Evolutionary conservation across 2,329 filamentous ascomycete species (phyloP).

Genomic region (Diplodia sapinea): DNA sequence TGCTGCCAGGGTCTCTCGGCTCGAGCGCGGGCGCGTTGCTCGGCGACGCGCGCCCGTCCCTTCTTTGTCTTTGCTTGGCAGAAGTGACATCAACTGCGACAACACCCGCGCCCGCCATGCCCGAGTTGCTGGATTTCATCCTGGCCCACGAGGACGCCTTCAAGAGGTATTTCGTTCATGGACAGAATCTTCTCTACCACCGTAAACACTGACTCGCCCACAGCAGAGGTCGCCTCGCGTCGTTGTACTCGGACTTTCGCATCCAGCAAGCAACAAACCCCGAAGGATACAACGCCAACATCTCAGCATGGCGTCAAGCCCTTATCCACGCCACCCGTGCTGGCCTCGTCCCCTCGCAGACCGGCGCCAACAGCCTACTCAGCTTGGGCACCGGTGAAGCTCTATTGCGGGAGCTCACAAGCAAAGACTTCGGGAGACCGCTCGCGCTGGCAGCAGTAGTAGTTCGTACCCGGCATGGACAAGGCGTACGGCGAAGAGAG

Average conservation of each 20-base stretch:
- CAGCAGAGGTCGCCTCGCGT: constrained; percentile 74
- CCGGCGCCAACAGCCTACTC: constrained; percentile 53
- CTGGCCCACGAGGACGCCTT: constrained; percentile 57
- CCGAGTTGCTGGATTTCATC: constrained; percentile 69
- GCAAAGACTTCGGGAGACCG: constrained; percentile 78
- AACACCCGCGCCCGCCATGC: constrained; percentile 54
- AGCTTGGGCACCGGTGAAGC: constrained; percentile 62
- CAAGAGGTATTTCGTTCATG: constrained; percentile 47
- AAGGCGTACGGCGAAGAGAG: not conserved
- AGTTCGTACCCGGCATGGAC: constrained; percentile 43
- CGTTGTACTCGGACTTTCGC: constrained; percentile 87
- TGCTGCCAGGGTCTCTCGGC: not conserved
- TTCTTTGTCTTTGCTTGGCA: constrained; percentile 26
- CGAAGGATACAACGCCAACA: constrained; percentile 82
- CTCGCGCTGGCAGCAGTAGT: constrained; percentile 80
- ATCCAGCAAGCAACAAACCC: constrained; percentile 77
- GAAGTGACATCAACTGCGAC: constrained; percentile 28
- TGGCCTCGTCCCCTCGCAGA: constrained; percentile 60
- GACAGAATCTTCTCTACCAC: not conserved
- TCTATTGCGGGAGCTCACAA: constrained; percentile 74
- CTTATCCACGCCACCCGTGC: constrained; percentile 71
- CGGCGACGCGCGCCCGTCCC: not conserved
- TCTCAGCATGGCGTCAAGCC: constrained; percentile 77
- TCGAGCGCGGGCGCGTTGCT: constrained; percentile 9
- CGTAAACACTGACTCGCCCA: constrained; percentile 32